phyloP scores from a whole-genome alignment of 192 early-diverging fungal species.

The Podila horticola region DNA sequence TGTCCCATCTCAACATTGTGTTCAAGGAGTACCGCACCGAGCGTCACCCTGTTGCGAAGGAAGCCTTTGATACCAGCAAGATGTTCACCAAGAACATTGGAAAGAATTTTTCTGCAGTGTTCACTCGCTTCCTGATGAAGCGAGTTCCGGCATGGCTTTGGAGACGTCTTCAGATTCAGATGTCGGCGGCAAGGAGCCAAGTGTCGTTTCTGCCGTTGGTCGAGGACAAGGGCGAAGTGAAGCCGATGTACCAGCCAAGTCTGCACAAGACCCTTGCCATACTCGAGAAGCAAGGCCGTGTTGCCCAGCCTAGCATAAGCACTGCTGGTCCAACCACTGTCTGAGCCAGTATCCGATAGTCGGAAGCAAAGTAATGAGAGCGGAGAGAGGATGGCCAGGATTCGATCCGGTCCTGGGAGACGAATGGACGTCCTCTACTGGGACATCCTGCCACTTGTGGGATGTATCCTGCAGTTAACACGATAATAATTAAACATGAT shows the following conservation, averaged over 20 bases:
- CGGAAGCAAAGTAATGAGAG: neutral
- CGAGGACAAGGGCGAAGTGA: neutral
- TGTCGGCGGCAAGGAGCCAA: neutral
- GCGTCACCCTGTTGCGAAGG: constrained; percentile 3
- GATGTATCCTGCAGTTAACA: too few species aligned
- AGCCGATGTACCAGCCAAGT: neutral
- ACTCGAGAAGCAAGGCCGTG: neutral
- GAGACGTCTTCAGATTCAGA: neutral
- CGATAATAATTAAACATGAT: too few species aligned
- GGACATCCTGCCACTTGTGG: too few species aligned
- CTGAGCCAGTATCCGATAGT: neutral
- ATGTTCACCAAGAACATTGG: constrained; percentile 9
- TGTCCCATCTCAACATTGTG: neutral
- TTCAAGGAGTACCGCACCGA: constrained; percentile 1
- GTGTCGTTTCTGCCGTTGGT: neutral
- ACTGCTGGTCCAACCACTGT: neutral
- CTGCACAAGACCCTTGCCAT: neutral
- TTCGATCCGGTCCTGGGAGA: too few species aligned
- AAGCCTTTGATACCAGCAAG: constrained; percentile 3
- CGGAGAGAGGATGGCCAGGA: too few species aligned
- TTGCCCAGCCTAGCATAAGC: neutral
- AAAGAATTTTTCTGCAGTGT: neutral
- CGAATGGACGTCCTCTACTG: too few species aligned
- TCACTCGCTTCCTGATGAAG: neutral
- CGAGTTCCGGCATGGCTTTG: neutral